A percentile compares a stretch with the other conserved stretches of the same genome.
Conservation (phyloP, 352 stramenopile species). For the Thraustochytrium striatum region DNA sequence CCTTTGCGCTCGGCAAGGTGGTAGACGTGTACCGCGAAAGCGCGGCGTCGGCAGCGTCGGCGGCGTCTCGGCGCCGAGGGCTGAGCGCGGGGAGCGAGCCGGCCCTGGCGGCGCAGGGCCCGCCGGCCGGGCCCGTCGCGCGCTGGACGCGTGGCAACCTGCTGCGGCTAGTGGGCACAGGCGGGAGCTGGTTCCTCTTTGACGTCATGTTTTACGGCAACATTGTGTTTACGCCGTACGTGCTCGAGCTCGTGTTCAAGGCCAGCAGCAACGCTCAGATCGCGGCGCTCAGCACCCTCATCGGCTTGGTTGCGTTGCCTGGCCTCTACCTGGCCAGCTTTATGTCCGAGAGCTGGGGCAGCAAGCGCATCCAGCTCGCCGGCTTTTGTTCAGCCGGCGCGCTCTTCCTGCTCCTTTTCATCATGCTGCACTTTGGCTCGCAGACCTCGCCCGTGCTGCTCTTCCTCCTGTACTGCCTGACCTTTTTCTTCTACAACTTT, state of each 20-base stretch:
- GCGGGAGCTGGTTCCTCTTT: slow-evolving; percentile 82
- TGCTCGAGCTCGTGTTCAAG: slow-evolving; percentile 58
- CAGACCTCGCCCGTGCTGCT: slow-evolving; percentile 62
- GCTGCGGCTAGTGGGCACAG: slow-evolving; percentile 67
- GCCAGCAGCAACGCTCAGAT: slow-evolving; percentile 60
- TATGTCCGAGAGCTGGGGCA: slow-evolving; percentile 65
- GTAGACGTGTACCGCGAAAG: slow-evolving; percentile 5
- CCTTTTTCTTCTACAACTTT: slow-evolving; percentile 82
- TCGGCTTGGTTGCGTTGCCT: slow-evolving; percentile 66
- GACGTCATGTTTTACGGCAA: slow-evolving; percentile 84
- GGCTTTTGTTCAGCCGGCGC: slow-evolving; percentile 68
- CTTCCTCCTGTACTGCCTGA: slow-evolving; percentile 62
- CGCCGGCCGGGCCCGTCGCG: slow-evolving; percentile 54
- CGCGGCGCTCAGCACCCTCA: slow-evolving; percentile 65
- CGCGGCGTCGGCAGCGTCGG: not conserved
- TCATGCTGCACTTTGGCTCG: slow-evolving; percentile 63
- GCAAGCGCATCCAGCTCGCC: slow-evolving; percentile 71
- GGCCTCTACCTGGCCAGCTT: slow-evolving; percentile 66
- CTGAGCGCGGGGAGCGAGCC: not conserved
- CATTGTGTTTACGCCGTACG: slow-evolving; percentile 75
- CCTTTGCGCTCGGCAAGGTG: slow-evolving; percentile 10
- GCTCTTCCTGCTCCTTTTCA: slow-evolving; percentile 60
- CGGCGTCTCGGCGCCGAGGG: not conserved
- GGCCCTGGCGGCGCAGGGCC: slow-evolving; percentile 48
- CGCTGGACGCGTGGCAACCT: slow-evolving; percentile 58